These are phyloP conservation scores for Arachis hypogaea DNA, from an alignment of 306 rosid species.

Conservation along the genomic window DNA sequence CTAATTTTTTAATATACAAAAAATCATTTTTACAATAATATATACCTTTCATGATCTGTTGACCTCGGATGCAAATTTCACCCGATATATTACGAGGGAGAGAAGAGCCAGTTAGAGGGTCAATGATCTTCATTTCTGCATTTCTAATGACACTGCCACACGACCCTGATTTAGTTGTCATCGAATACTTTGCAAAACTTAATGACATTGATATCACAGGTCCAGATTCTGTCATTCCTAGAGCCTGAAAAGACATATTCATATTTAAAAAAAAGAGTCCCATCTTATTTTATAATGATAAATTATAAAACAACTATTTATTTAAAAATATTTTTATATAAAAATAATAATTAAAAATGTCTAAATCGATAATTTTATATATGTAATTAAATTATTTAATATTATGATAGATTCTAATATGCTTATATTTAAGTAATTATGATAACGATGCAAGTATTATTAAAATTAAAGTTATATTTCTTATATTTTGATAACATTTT, in stretches of 20 bases:
- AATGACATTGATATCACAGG: slow-evolving; percentile 66
- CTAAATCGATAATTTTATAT: too few relatives aligned
- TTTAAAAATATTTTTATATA: too few relatives aligned
- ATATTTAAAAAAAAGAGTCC: not conserved
- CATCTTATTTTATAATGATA: too few relatives aligned
- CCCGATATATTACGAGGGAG: slow-evolving; percentile 54
- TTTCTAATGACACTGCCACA: slow-evolving; percentile 70
- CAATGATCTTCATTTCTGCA: slow-evolving; percentile 63
- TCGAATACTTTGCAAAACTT: slow-evolving; percentile 63
- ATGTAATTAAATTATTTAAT: too few relatives aligned
- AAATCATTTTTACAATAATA: not conserved
- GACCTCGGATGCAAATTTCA: slow-evolving; percentile 73
- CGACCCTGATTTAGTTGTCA: slow-evolving; percentile 56
- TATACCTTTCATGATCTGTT: slow-evolving; percentile 74
- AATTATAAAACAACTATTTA: too few relatives aligned
- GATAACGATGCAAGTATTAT: too few relatives aligned
- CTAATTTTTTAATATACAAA: too few relatives aligned
- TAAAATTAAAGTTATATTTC: too few relatives aligned
- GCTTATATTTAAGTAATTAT: too few relatives aligned
- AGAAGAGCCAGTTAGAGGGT: slow-evolving; percentile 50
- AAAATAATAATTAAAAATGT: too few relatives aligned
- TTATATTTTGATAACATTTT: too few relatives aligned
- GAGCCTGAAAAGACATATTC: slow-evolving; percentile 43
- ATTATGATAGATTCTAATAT: too few relatives aligned
- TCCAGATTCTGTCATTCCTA: slow-evolving; percentile 88